Evolutionary conservation across 768 basidiomycete genomes (phyloP).

Genomic region (Macrocybe gigantea): DNA sequence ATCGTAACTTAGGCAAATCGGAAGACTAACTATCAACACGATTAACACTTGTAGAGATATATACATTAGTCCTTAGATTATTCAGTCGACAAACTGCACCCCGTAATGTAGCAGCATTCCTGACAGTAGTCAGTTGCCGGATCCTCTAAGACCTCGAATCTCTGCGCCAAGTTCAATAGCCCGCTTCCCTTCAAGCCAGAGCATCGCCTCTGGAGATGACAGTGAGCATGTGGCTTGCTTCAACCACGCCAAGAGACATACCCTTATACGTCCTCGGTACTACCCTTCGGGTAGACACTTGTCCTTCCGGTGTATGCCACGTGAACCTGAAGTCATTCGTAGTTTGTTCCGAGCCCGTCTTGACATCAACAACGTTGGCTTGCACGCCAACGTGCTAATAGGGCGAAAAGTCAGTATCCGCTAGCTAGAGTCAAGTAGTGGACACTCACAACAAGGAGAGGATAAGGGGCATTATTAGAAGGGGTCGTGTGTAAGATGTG

Average conservation of each 20-base stretch:
- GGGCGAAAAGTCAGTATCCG: not conserved
- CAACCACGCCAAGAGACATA: conserved; percentile 17
- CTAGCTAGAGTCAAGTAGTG: not conserved
- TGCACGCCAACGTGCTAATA: conserved; percentile 64
- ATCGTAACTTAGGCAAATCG: not conserved
- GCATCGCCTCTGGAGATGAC: conserved; percentile 63
- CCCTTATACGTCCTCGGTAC: conserved; percentile 71
- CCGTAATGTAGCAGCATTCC: not conserved
- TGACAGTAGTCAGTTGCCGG: not conserved
- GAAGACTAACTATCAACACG: too few species aligned
- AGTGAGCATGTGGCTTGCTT: conserved; percentile 6
- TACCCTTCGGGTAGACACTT: conserved; percentile 34
- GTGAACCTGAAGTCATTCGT: conserved; percentile 79
- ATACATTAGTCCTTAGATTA: not conserved
- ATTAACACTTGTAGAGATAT: not conserved
- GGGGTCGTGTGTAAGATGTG: conserved; percentile 52
- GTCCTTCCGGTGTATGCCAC: conserved; percentile 46
- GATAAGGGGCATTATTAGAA: conserved; percentile 33
- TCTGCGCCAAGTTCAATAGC: conserved; percentile 66
- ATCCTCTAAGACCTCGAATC: conserved; percentile 33
- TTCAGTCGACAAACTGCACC: not conserved
- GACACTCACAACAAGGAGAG: conserved; percentile 53
- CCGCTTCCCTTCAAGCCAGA: conserved; percentile 75
- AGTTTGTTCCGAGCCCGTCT: conserved; percentile 56
- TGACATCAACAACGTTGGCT: conserved; percentile 66